Evolutionary conservation across 495 filamentous ascomycete genomes (phyloP).

Genomic region (Lophiotrema nucula): DNA sequence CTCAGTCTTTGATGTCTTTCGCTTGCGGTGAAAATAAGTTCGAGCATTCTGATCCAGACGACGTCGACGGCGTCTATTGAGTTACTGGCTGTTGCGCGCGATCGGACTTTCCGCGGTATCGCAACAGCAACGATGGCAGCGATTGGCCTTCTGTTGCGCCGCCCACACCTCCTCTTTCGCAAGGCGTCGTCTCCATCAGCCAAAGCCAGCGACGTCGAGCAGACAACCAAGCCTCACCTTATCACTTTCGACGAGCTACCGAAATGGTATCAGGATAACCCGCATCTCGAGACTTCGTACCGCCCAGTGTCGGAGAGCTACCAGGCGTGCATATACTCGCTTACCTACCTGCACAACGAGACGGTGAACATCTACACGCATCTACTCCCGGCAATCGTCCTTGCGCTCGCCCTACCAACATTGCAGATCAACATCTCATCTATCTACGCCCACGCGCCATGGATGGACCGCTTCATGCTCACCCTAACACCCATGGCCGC

Average conservation of each 20-base stretch:
- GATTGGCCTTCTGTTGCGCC: constrained; percentile 13
- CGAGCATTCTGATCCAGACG: too few species aligned
- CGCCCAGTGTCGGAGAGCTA: constrained; percentile 43
- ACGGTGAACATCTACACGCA: constrained; percentile 49
- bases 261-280: constrained; percentile 44
- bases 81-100: too few species aligned
- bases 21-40: too few species aligned
- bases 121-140: too few species aligned
- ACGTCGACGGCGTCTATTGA: too few species aligned
- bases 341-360: constrained; percentile 51
- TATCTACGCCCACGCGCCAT: constrained; percentile 37
- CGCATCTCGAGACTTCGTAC: constrained; percentile 42
- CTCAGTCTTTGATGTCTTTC: too few species aligned
- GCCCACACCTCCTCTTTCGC: constrained; percentile 21
- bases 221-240: not conserved
- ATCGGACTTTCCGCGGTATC: too few species aligned
- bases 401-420: constrained; percentile 31
- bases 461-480: constrained; percentile 45
- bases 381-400: constrained; percentile 40
- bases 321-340: constrained; percentile 34
- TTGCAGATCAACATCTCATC: constrained; percentile 36
- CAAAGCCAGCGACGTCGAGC: not conserved
- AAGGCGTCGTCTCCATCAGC: not conserved
- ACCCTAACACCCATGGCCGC: constrained; percentile 45
- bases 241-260: constrained; percentile 34